Evolutionary conservation across 208 protist species (phyloP).

Genomic region (Tritrichomonas musculus): DNA sequence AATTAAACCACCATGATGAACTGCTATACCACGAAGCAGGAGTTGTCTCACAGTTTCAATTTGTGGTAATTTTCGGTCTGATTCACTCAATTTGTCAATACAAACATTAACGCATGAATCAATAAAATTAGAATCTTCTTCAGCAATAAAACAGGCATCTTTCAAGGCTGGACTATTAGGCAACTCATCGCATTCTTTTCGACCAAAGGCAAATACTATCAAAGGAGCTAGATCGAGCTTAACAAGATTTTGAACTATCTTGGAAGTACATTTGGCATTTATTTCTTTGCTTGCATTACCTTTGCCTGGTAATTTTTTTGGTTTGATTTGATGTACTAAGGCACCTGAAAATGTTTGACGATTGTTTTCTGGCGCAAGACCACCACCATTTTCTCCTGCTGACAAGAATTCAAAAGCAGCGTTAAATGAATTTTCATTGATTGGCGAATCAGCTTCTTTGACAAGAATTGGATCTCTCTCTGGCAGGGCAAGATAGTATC

Average conservation of each 20-base stretch:
- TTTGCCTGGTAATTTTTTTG: not conserved
- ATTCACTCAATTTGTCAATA: constrained; percentile 12
- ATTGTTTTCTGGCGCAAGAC: too few relatives aligned
- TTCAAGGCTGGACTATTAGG: not conserved
- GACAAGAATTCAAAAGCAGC: not conserved
- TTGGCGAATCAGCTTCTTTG: not conserved
- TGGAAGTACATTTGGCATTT: not conserved
- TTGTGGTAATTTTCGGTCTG: constrained; percentile 17
- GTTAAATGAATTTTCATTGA: not conserved
- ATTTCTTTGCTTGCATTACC: not conserved
- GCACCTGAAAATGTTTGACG: not conserved
- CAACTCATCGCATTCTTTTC: constrained; percentile 16
- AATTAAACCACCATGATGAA: constrained; percentile 79
- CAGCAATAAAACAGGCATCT: not conserved
- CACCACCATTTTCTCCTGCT: not conserved
- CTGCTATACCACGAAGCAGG: constrained; percentile 90
- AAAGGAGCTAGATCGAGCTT: not conserved
- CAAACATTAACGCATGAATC: not conserved
- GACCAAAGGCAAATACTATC: constrained; percentile 26
- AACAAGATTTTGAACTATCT: not conserved
- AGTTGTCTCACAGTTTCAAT: constrained; percentile 65
- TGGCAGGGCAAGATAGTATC: not conserved
- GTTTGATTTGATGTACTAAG: not conserved
- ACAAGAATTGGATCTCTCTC: not conserved
- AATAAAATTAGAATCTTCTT: constrained; percentile 28